Percentiles rank a stretch among this genome's conserved stretches.
phyloP scores from a whole-genome alignment of 148 eudicot genomes.

The Cornus controversa region DNA sequence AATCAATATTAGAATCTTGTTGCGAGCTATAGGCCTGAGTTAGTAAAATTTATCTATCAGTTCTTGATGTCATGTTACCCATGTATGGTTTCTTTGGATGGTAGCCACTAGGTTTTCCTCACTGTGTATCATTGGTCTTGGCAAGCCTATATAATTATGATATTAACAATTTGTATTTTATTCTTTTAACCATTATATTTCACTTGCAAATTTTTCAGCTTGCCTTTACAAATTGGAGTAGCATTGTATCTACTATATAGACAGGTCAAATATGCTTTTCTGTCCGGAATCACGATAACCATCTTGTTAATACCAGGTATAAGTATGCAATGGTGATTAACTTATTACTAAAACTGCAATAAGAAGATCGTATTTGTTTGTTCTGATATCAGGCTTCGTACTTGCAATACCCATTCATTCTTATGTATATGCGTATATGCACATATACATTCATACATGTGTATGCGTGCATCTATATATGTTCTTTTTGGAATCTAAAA shows the following conservation, averaged over 20 bases:
- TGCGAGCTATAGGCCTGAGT: neutral
- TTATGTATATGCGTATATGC: neutral
- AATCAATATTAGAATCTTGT: neutral
- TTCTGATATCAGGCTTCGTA: neutral
- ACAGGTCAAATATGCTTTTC: constrained; percentile 89
- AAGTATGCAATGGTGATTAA: neutral
- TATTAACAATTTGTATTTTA: neutral
- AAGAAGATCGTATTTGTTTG: neutral
- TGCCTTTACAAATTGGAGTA: constrained; percentile 93
- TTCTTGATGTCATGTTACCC: constrained; percentile 3
- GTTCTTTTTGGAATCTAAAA: too few relatives aligned
- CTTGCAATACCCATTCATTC: neutral
- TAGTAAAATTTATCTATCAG: neutral
- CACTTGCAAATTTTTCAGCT: constrained; percentile 45
- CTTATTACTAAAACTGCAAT: neutral
- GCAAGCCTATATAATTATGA: neutral
- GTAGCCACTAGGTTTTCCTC: neutral
- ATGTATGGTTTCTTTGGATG: neutral
- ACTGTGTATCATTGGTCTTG: neutral
- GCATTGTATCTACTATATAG: constrained; percentile 82
- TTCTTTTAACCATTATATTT: neutral
- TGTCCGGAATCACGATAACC: constrained; percentile 80
- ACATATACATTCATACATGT: too few relatives aligned
- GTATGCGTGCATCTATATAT: neutral
- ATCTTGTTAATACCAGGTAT: constrained; percentile 94